phyloP scores from a whole-genome alignment of 768 basidiomycete genomes.

The Lentinula boryana region DNA sequence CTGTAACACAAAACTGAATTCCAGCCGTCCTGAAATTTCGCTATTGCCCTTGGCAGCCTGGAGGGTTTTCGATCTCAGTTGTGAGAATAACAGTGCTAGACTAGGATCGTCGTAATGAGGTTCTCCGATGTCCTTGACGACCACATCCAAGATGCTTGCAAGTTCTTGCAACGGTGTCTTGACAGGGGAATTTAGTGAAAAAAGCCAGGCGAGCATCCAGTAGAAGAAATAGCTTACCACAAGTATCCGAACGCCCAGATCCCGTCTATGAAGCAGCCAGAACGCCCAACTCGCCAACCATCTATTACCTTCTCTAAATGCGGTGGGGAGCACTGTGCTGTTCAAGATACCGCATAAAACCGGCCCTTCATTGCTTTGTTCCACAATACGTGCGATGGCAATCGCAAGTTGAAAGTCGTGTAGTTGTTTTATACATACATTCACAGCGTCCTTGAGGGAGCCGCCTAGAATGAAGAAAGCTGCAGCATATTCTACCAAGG shows the following conservation, averaged over 20 bases:
- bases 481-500: slow-evolving; percentile 82
- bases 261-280: slow-evolving; percentile 85
- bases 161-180: slow-evolving; percentile 78
- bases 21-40: slow-evolving; percentile 80
- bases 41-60: slow-evolving; percentile 92
- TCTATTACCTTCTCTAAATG: slow-evolving; percentile 83
- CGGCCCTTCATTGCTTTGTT: slow-evolving; percentile 78
- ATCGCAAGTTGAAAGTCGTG: slow-evolving; percentile 89
- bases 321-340: slow-evolving; percentile 74
- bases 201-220: neutral
- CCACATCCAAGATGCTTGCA: slow-evolving; percentile 48
- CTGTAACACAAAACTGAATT: slow-evolving; percentile 95
- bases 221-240: slow-evolving; percentile 48
- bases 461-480: slow-evolving; percentile 95
- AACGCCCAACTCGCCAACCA: slow-evolving; percentile 97
- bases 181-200: neutral
- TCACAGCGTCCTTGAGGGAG: slow-evolving; percentile 85
- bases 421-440: slow-evolving; percentile 83
- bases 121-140: slow-evolving; percentile 64
- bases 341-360: slow-evolving; percentile 65
- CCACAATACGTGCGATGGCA: slow-evolving; percentile 78
- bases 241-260: slow-evolving; percentile 85
- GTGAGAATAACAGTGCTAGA: slow-evolving; percentile 83
- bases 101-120: slow-evolving; percentile 93
- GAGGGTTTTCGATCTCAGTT: slow-evolving; percentile 83